phyloP scores from a whole-genome alignment of 495 filamentous ascomycete genomes.

The Cenococcum geophilum region DNA sequence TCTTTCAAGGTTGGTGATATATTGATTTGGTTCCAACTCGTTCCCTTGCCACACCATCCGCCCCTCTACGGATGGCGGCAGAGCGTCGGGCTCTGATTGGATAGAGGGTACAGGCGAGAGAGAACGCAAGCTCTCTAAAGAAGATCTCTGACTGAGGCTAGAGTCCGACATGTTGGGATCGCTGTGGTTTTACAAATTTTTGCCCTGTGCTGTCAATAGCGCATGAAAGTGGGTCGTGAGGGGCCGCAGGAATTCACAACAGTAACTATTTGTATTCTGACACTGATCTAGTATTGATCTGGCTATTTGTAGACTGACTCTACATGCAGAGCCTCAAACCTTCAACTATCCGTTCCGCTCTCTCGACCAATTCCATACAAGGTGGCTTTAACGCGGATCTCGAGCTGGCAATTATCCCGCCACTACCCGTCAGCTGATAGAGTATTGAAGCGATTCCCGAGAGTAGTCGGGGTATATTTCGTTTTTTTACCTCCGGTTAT shows the following conservation, averaged over 20 bases:
- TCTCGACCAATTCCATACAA: not conserved
- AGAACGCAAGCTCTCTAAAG: slow-evolving; percentile 19
- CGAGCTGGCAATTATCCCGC: not conserved
- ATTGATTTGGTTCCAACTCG: slow-evolving; percentile 9
- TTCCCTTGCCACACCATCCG: slow-evolving; percentile 26
- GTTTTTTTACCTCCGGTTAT: slow-evolving; percentile 3
- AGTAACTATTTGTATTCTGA: not conserved
- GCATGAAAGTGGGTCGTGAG: not conserved
- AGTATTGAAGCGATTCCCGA: not conserved
- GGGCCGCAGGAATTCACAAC: not conserved
- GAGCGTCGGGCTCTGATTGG: slow-evolving; percentile 14
- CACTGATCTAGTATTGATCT: not conserved
- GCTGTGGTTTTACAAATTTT: not conserved
- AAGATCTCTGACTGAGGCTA: slow-evolving; percentile 15
- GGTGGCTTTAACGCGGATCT: not conserved
- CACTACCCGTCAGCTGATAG: slow-evolving; percentile 8
- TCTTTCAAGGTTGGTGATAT: slow-evolving; percentile 14
- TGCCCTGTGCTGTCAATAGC: not conserved
- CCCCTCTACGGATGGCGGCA: slow-evolving; percentile 17
- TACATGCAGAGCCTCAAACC: not conserved
- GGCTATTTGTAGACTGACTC: not conserved
- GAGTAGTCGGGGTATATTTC: not conserved
- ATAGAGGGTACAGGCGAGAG: slow-evolving; percentile 4
- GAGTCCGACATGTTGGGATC: slow-evolving; percentile 14
- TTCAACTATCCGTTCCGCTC: not conserved